These are phyloP conservation scores for Phytophthora citrophthora DNA, from an alignment of 352 stramenopile species.

Conservation along the genomic window DNA sequence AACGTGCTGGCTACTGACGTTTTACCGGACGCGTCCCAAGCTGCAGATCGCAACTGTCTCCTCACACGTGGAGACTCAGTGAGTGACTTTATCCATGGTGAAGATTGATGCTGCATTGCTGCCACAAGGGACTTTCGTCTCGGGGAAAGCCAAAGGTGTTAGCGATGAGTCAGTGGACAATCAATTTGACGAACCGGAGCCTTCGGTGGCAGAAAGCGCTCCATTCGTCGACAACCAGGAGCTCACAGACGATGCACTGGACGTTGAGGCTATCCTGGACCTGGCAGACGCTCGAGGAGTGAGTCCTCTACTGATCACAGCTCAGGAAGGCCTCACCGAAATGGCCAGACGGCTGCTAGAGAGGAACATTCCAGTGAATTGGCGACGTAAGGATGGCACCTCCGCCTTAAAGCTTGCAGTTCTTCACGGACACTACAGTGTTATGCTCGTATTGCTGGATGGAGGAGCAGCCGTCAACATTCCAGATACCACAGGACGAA, in stretches of 20 bases:
- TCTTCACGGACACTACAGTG: constrained; percentile 18
- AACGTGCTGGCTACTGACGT: constrained; percentile 9
- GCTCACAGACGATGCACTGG: constrained; percentile 8
- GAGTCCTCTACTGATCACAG: constrained; percentile 33
- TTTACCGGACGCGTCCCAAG: constrained; percentile 1
- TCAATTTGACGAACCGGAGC: not conserved
- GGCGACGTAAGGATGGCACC: constrained; percentile 14
- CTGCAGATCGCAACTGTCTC: constrained; percentile 13
- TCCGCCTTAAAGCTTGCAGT: constrained; percentile 33
- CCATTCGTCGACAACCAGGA: constrained; percentile 15
- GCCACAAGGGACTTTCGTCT: constrained; percentile 15
- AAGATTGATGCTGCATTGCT: constrained; percentile 5
- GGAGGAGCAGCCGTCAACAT: constrained; percentile 28
- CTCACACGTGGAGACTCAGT: not conserved
- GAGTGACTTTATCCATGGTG: constrained; percentile 10
- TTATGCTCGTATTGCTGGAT: constrained; percentile 25
- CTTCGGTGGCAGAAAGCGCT: constrained; percentile 5
- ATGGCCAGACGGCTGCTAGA: constrained; percentile 21
- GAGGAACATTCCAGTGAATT: constrained; percentile 27
- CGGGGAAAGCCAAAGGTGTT: not conserved
- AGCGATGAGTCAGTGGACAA: not conserved
- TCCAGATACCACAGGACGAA: constrained; percentile 16
- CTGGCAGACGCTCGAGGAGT: constrained; percentile 15
- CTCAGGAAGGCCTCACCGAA: constrained; percentile 27
- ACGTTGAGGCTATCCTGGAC: constrained; percentile 22